Base-by-base conservation (phyloP, 805 yeast species). In the Metschnikowia arizonensis region DNA sequence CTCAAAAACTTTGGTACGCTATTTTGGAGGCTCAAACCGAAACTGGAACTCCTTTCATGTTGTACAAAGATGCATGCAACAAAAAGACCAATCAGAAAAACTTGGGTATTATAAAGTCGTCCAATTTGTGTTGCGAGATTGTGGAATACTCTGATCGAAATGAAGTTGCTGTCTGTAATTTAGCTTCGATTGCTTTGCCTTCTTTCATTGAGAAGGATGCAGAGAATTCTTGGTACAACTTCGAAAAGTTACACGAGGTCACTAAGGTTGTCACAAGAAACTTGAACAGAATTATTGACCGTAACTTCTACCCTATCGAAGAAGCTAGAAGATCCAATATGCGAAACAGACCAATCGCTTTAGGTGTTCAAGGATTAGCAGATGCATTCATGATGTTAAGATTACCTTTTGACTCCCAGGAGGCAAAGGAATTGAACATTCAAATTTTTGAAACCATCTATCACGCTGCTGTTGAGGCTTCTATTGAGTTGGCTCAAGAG, bases 11-110 rank as follows among this genome's bases (percentile, higher is more conserved):
- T 52, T 78, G 83, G 83, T 76, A 77, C 53, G 68, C 81, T 30
- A 76, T 78, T 42, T 68, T 78, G 59, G 82, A 78, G 59, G 79
- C 82, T 19, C 83, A 78, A 62, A 78, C 83, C 39, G 83, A 78
- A 63, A 78, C 83, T 28, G 83, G 83, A 59, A 77, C 81, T 40
- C 83, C 83, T 36, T 78, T 78, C 66, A 77, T 78, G 82, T 66
- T 78, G 55, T 78, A 78, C 67, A 78, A 78, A 62, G 83, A 78
- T 64, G 79, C 83, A 11, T 78, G 83, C 64, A 78, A 78, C 65
- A 55, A 62, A 53, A 78, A 78, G 64, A 67, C 82, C 44, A 78
- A 78, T 65, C 83, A 78, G 62, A 72, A 77, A 72, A 78, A 78
- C 62, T 68, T 78, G 61, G 83, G 83, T 56, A 63, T 72, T 33